Percentiles rank a stretch among this genome's conserved stretches.
These are phyloP conservation scores for Ophiocordyceps camponoti-rufipedis DNA, from an alignment of 2,329 filamentous ascomycete species.

Conservation along the genomic window DNA sequence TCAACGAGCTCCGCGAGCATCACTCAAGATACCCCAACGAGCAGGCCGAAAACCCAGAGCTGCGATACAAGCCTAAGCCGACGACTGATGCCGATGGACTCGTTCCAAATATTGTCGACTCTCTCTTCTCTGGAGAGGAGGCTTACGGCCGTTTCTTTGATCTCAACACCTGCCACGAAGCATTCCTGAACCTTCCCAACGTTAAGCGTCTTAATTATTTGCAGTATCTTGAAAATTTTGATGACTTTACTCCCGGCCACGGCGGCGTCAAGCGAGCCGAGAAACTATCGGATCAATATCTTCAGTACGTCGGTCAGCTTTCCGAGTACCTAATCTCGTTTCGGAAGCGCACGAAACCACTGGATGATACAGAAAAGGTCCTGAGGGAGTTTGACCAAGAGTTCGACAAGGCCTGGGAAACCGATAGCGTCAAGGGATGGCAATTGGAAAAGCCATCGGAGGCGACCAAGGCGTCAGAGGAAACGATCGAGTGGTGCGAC, in stretches of 20 bases:
- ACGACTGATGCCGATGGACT: constrained; percentile 45
- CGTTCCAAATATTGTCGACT: constrained; percentile 55
- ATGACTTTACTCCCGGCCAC: constrained; percentile 60
- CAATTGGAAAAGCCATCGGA: constrained; percentile 29
- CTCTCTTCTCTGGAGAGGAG: constrained; percentile 92
- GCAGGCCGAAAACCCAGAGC: constrained; percentile 85
- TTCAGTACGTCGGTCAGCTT: constrained; percentile 68
- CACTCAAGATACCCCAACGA: constrained; percentile 87
- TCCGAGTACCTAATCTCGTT: constrained; percentile 76
- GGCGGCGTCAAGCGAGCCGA: constrained; percentile 60
- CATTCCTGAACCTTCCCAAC: constrained; percentile 75
- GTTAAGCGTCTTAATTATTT: constrained; percentile 76
- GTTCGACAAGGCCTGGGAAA: constrained; percentile 69
- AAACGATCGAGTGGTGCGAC: constrained; percentile 60
- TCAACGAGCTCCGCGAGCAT: constrained; percentile 67
- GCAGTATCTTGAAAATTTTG: constrained; percentile 84
- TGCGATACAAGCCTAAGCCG: constrained; percentile 61
- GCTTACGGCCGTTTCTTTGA: constrained; percentile 87
- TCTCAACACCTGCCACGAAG: constrained; percentile 65
- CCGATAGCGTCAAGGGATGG: constrained; percentile 69
- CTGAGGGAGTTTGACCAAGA: constrained; percentile 63
- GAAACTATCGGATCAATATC: constrained; percentile 86
- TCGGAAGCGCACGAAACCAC: constrained; percentile 63
- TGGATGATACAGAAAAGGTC: constrained; percentile 71
- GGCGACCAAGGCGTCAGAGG: constrained; percentile 10